phyloP scores from a whole-genome alignment of 2,329 filamentous ascomycete genomes.

The Venturia aucupariae region DNA sequence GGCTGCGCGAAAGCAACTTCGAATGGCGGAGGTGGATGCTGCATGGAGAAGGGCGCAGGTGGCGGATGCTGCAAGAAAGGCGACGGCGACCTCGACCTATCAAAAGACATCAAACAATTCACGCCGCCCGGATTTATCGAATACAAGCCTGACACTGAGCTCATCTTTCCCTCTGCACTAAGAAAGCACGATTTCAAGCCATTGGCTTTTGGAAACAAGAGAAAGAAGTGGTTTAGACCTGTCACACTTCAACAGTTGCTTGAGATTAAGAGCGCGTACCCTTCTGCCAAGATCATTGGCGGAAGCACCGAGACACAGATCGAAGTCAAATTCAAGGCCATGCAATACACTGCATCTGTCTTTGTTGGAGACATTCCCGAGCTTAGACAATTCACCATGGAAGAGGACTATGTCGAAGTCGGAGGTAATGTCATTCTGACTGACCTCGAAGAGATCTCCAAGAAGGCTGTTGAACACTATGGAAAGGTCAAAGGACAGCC shows the following conservation, averaged over 20 bases:
- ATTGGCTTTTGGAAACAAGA: constrained; percentile 85
- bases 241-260: constrained; percentile 78
- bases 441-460: constrained; percentile 77
- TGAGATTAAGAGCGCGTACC: constrained; percentile 80
- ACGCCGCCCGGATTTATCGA: constrained; percentile 87
- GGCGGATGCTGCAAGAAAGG: constrained; percentile 36
- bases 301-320: constrained; percentile 97
- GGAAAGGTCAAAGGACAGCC: constrained; percentile 63
- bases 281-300: constrained; percentile 85
- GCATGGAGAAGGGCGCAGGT: constrained; percentile 49
- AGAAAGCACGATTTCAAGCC: constrained; percentile 75
- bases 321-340: constrained; percentile 94
- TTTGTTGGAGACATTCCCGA: constrained; percentile 91
- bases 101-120: constrained; percentile 51
- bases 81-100: constrained; percentile 22
- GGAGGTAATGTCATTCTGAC: constrained; percentile 90
- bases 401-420: constrained; percentile 76
- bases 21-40: constrained; percentile 59
- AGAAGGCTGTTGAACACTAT: constrained; percentile 70
- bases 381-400: constrained; percentile 69
- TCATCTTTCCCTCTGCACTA: constrained; percentile 85
- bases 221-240: constrained; percentile 87
- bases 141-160: constrained; percentile 85
- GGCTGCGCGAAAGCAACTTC: constrained; percentile 46
- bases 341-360: constrained; percentile 82